A percentile compares a stretch with the other conserved stretches of the same genome.
Conservation (phyloP, 2,329 filamentous ascomycete genomes). For the Drechslera avenae region DNA sequence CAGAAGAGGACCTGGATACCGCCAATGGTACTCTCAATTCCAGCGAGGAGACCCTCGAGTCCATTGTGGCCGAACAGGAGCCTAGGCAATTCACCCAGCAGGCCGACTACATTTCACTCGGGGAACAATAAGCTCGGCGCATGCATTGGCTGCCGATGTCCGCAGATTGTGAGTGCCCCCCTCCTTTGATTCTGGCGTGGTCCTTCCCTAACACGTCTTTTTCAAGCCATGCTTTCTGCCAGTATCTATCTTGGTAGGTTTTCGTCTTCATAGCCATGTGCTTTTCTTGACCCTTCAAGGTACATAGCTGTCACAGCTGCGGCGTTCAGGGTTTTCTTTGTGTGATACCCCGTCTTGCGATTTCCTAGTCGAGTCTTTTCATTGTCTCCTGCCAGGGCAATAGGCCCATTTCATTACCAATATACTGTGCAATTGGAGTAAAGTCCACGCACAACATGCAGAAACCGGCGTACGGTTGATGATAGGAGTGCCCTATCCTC, state of each 20-base stretch:
- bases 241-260: conserved; percentile 25
- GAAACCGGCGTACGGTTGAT: conserved; percentile 10
- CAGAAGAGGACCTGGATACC: conserved; percentile 16
- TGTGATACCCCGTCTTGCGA: conserved; percentile 33
- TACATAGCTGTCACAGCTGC: conserved; percentile 7
- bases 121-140: conserved; percentile 19
- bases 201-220: conserved; percentile 19
- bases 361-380: conserved; percentile 16
- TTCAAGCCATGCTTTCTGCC: conserved; percentile 15
- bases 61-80: conserved; percentile 3
- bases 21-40: conserved; percentile 3
- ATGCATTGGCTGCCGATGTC: not conserved
- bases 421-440: not conserved
- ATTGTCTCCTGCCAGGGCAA: conserved; percentile 1
- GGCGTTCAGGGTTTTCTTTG: conserved; percentile 26
- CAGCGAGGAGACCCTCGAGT: conserved; percentile 4
- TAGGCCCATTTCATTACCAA: not conserved
- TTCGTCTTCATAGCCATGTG: conserved; percentile 9
- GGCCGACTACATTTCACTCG: conserved; percentile 39
- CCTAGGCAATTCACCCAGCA: conserved; percentile 37
- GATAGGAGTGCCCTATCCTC: conserved; percentile 1
- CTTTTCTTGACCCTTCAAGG: conserved; percentile 21
- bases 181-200: conserved; percentile 8
- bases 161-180: conserved; percentile 24
- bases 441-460: not conserved